Percentiles rank a stretch among this genome's conserved stretches.
These are phyloP conservation scores for Chloromonas sp. DNA, from an alignment of 163 green algal genomes.

Conservation along the genomic window DNA sequence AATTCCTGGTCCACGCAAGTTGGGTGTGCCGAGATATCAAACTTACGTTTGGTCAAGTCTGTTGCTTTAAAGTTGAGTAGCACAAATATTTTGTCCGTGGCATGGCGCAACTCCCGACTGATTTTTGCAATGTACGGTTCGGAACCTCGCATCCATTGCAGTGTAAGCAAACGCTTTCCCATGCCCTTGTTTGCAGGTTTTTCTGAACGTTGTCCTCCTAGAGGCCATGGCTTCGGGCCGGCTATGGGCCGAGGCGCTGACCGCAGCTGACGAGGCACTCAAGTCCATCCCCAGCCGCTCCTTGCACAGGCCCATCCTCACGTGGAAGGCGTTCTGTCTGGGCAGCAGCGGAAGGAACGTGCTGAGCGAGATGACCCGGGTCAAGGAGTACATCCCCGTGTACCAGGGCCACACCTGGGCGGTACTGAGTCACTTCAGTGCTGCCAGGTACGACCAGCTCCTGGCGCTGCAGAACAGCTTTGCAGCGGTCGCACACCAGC, in stretches of 20 bases:
- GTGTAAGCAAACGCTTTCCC: too few species aligned
- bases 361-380: constrained; percentile 35
- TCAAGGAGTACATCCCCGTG: constrained; percentile 35
- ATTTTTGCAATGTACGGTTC: too few species aligned
- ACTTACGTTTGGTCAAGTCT: too few species aligned
- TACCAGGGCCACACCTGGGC: constrained; percentile 39
- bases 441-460: constrained; percentile 32
- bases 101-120: too few species aligned
- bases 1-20: too few species aligned
- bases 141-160: too few species aligned
- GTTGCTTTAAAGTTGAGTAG: too few species aligned
- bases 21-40: too few species aligned
- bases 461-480: constrained; percentile 17
- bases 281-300: constrained; percentile 19
- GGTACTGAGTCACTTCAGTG: constrained; percentile 24
- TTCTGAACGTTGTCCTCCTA: constrained; percentile 36
- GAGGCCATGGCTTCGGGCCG: constrained; percentile 32
- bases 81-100: too few species aligned
- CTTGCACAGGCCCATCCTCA: constrained; percentile 26
- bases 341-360: constrained; percentile 18
- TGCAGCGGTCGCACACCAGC: constrained; percentile 10
- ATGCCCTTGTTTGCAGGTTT: constrained; percentile 24
- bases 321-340: constrained; percentile 38
- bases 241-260: constrained; percentile 28
- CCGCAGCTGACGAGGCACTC: constrained; percentile 22